Conservation (phyloP, 352 stramenopile species). For the Globisporangium nodosum region DNA sequence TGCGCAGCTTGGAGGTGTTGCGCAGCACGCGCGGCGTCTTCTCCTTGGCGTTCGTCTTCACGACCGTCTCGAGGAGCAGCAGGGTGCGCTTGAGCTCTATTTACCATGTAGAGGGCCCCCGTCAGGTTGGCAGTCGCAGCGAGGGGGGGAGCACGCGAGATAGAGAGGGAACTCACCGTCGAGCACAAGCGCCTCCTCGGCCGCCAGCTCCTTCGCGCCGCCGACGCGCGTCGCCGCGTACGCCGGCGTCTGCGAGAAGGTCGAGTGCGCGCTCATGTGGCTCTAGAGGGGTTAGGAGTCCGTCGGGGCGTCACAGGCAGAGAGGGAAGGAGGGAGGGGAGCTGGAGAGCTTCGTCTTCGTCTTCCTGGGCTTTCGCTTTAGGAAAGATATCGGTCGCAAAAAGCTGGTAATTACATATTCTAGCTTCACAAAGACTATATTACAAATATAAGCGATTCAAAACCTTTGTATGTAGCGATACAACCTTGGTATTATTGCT, state of each 20-base stretch:
- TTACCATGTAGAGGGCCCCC: background rate
- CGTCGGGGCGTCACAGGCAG: too few species aligned
- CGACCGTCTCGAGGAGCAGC: constrained; percentile 59
- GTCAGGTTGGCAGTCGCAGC: background rate
- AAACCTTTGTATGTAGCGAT: too few species aligned
- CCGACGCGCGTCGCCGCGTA: constrained; percentile 30
- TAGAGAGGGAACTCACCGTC: constrained; percentile 36
- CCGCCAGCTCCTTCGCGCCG: constrained; percentile 40
- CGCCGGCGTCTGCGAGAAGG: constrained; percentile 69
- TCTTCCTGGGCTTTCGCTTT: too few species aligned
- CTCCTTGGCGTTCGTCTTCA: constrained; percentile 84
- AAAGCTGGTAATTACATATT: too few species aligned
- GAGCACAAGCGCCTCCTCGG: constrained; percentile 58
- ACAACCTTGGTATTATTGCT: too few species aligned
- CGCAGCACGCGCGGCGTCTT: constrained; percentile 77
- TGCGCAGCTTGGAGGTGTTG: constrained; percentile 77
- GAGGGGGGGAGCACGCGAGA: background rate
- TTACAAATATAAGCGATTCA: too few species aligned
- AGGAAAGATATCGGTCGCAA: too few species aligned
- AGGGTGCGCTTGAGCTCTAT: constrained; percentile 76
- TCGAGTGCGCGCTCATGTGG: constrained; percentile 64
- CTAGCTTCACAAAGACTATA: too few species aligned
- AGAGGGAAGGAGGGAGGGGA: too few species aligned
- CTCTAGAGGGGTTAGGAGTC: background rate
- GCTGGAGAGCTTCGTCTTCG: too few species aligned